phyloP scores from a whole-genome alignment of 2,329 filamentous ascomycete species.

The Neonectria coccinea region DNA sequence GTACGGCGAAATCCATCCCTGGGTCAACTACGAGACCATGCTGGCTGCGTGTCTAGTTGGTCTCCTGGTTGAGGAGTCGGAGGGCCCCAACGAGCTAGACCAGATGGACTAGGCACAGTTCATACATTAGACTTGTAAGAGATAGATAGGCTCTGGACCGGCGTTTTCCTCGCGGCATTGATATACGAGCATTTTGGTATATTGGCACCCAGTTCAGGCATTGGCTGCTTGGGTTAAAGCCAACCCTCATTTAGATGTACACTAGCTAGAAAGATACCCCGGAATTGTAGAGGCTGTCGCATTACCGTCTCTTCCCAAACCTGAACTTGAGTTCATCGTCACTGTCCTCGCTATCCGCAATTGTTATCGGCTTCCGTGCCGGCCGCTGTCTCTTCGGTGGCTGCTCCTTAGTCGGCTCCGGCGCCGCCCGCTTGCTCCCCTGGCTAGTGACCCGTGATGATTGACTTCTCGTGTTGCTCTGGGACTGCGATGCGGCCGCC shows the following conservation, averaged over 20 bases:
- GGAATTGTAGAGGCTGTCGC: constrained; percentile 33
- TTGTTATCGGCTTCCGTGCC: constrained; percentile 50
- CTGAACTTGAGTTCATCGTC: constrained; percentile 69
- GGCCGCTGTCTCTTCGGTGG: constrained; percentile 50
- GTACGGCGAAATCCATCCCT: constrained; percentile 76
- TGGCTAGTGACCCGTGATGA: constrained; percentile 43
- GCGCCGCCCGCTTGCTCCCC: constrained; percentile 51
- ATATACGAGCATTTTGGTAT: constrained; percentile 3
- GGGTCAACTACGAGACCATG: constrained; percentile 81
- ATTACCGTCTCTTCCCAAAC: constrained; percentile 63
- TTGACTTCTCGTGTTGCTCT: constrained; percentile 46
- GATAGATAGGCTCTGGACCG: constrained; percentile 10
- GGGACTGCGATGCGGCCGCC: constrained; percentile 45
- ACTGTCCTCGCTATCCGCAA: constrained; percentile 60
- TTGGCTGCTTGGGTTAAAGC: neutral
- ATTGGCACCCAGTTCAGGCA: neutral
- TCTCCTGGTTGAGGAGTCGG: constrained; percentile 69
- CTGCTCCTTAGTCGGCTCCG: constrained; percentile 46
- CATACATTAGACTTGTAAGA: constrained; percentile 5
- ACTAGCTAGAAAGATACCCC: constrained; percentile 49
- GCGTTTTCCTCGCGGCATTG: constrained; percentile 12
- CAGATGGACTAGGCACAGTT: constrained; percentile 66
- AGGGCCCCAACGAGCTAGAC: constrained; percentile 63
- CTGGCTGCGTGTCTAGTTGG: constrained; percentile 72
- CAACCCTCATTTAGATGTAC: constrained; percentile 38